Base-by-base conservation (phyloP, 164 flowering plant genomes). In the Pachysandra terminalis region DNA sequence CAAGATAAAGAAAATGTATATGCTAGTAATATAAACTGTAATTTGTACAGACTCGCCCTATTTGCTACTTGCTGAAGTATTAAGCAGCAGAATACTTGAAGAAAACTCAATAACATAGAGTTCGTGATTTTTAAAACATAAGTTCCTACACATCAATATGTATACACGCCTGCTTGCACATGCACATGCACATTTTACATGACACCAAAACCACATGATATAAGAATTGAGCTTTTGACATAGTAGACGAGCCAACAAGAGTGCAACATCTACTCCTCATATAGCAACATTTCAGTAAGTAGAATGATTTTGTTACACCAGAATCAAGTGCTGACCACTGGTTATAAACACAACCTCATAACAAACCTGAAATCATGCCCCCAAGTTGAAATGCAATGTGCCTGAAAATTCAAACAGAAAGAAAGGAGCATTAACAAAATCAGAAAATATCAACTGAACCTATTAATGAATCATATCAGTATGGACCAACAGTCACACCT, bases 291-390 rank as follows among this genome's bases (percentile, higher is more conserved):
- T 14, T 63, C 19, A 40, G 28, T 17, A 5, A 37, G 22, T 32
- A 19, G 28, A 16, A 51, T 24, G 32, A 12, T 55, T 53, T 10
- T 69, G 32, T 53, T 60, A 16, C 27, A 65, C 22, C 59, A 65
- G 59, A 16, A 54, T 22, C 49, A 68, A 51, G 37, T n/a, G 51
- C 24, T 37, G 59, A 48, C 56, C 27, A 56, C 17, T 62, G 21
- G 40, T 28, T 68, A 32, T 32, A 32, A 32, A 32, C 7, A 64
- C 25, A 12, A 59, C 68, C 59, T 64, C 9, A 25, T 56, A 4
- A 71, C 81, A 71, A 70, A 91, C 98, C 98, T 90, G 84, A 94
- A 94, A 70, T 94, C 98, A 76, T 94, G 97, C 58, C 98, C 98
- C 98, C 98, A 90, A 21, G 90, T 35, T 62, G 98, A 94, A 64